Conservation (phyloP, 2,329 filamentous ascomycete genomes). For the Trichoderma lentiforme region DNA sequence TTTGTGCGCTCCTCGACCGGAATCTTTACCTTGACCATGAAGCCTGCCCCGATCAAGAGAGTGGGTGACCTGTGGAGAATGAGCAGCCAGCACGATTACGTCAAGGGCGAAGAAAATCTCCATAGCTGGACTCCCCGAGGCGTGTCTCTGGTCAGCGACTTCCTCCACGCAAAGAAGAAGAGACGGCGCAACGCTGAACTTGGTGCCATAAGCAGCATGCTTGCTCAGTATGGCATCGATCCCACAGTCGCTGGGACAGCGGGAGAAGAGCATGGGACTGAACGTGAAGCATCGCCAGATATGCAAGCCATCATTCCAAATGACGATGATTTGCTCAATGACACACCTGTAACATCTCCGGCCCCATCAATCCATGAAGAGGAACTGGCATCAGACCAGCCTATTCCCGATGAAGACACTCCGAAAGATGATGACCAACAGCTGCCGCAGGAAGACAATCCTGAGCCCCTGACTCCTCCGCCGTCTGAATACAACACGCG, state of each 20-base stretch:
- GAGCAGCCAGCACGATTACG: constrained; percentile 91
- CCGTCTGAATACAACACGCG: constrained; percentile 44
- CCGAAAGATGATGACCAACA: constrained; percentile 23
- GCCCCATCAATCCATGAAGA: constrained; percentile 31
- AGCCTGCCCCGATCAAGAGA: constrained; percentile 84
- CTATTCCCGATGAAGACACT: constrained; percentile 25
- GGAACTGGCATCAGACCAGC: constrained; percentile 24
- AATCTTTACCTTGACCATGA: constrained; percentile 82
- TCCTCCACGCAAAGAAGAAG: constrained; percentile 70
- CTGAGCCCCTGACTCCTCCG: constrained; percentile 22
- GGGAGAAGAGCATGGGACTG: constrained; percentile 30
- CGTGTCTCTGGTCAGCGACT: constrained; percentile 87
- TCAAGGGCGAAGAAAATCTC: constrained; percentile 90
- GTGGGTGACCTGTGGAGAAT: constrained; percentile 94
- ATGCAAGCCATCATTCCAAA: constrained; percentile 44
- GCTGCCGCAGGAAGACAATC: constrained; percentile 21
- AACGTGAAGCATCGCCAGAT: constrained; percentile 36
- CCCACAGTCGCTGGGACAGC: constrained; percentile 34
- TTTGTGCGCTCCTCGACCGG: constrained; percentile 83
- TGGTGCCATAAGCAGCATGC: constrained; percentile 65
- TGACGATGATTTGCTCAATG: constrained; percentile 57
- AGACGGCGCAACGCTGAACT: constrained; percentile 74
- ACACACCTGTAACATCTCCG: constrained; percentile 53
- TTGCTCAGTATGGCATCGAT: constrained; percentile 56
- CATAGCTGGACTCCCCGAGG: constrained; percentile 83